Evolutionary conservation across 306 rosid genomes (phyloP).

Genomic region (Gillenia trifoliata): DNA sequence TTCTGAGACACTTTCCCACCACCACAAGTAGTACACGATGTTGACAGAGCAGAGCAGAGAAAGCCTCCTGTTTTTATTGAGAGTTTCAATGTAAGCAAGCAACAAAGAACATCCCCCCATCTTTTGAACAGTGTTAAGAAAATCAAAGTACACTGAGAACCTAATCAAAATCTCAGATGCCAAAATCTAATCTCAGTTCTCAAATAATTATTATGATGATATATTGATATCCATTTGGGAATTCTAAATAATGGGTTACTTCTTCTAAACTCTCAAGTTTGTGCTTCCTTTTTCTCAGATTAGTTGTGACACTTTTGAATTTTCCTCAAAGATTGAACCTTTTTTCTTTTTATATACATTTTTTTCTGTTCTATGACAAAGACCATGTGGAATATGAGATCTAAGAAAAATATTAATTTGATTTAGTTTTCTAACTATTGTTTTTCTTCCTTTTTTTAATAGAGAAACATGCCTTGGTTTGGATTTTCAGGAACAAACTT

Average conservation of each 20-base stretch:
- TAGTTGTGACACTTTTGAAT: not conserved
- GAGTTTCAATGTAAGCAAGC: slow-evolving; percentile 41
- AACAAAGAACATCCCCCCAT: not conserved
- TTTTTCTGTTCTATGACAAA: not conserved
- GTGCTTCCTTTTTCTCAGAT: not conserved
- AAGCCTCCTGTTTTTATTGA: slow-evolving; percentile 39
- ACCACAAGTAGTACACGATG: slow-evolving; percentile 32
- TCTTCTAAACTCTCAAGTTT: not conserved
- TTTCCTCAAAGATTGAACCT: not conserved
- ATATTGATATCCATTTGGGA: not conserved
- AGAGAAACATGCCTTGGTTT: not conserved
- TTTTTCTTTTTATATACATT: not conserved
- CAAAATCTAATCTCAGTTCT: slow-evolving; percentile 16
- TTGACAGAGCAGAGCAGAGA: slow-evolving; percentile 33
- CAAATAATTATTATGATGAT: slow-evolving; percentile 16
- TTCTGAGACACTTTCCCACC: not conserved
- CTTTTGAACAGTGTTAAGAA: slow-evolving; percentile 30
- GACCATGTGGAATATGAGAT: not conserved
- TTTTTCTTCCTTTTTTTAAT: too few relatives aligned
- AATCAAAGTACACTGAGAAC: slow-evolving; percentile 21
- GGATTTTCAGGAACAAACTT: not conserved
- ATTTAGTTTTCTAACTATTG: not conserved
- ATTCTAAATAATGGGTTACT: slow-evolving; percentile 12
- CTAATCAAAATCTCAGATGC: not conserved
- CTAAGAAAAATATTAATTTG: not conserved